Evolutionary conservation across 352 stramenopile genomes (phyloP).

Genomic region (Phytophthora sansomeana): DNA sequence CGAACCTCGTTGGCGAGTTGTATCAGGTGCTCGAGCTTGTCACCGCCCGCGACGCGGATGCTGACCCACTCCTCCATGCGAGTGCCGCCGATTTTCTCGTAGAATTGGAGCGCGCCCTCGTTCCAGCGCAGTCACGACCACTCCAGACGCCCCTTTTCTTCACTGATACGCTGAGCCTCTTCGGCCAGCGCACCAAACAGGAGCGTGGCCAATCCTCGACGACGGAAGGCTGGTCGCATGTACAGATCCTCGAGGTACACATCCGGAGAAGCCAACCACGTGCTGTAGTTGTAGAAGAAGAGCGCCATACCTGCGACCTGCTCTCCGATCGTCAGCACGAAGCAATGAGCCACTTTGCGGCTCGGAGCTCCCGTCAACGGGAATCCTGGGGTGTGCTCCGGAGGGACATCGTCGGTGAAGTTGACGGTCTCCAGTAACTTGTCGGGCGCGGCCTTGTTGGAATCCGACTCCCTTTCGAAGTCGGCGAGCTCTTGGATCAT

Average conservation of each 20-base stretch:
- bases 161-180: constrained; percentile 34
- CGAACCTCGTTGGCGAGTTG: constrained; percentile 27
- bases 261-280: constrained; percentile 31
- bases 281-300: constrained; percentile 47
- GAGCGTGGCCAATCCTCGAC: constrained; percentile 29
- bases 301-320: constrained; percentile 35
- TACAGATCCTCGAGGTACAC: constrained; percentile 39
- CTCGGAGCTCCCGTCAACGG: constrained; percentile 23
- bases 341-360: constrained; percentile 40
- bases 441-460: constrained; percentile 33
- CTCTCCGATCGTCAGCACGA: constrained; percentile 31
- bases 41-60: constrained; percentile 32
- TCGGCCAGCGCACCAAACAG: constrained; percentile 30
- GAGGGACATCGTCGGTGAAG: constrained; percentile 24
- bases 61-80: constrained; percentile 40
- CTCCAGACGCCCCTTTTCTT: constrained; percentile 30
- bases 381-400: constrained; percentile 25
- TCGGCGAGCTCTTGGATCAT: constrained; percentile 41
- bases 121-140: constrained; percentile 42
- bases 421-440: constrained; percentile 43
- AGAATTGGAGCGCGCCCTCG: constrained; percentile 33
- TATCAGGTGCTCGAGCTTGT: constrained; percentile 29
- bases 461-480: constrained; percentile 37
- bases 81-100: constrained; percentile 22
- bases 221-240: constrained; percentile 32